A percentile compares a stretch with the other conserved stretches of the same genome.
phyloP scores from a whole-genome alignment of 2,329 filamentous ascomycete species.

The Pseudogymnoascus sp. region DNA sequence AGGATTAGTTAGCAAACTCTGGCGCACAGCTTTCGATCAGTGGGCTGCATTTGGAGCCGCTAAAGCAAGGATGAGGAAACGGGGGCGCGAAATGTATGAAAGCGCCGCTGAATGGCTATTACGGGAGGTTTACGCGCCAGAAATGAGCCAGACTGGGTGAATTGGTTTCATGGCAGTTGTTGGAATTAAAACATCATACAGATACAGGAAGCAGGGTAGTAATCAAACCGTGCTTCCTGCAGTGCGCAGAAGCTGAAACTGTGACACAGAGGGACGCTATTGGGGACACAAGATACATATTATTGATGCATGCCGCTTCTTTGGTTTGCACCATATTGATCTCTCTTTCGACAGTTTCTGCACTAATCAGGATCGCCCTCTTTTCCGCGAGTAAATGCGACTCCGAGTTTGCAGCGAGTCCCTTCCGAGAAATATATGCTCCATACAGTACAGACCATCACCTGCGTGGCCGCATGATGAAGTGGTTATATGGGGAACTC shows the following conservation, averaged over 20 bases:
- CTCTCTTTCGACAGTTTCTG: not conserved
- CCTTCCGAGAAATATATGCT: not conserved
- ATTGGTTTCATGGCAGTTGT: not conserved
- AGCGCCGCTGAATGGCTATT: not conserved
- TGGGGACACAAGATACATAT: not conserved
- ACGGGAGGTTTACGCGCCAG: not conserved
- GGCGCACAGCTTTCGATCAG: not conserved
- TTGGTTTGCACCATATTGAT: not conserved
- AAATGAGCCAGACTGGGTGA: not conserved
- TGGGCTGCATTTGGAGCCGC: not conserved
- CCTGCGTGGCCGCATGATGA: not conserved
- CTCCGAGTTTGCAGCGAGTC: not conserved
- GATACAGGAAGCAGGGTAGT: not conserved
- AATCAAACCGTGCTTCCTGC: not conserved
- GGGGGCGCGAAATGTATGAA: not conserved
- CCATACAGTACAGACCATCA: not conserved
- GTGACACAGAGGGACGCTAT: not conserved
- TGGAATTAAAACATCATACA: not conserved
- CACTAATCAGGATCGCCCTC: not conserved
- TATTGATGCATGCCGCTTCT: not conserved
- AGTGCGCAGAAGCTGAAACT: not conserved
- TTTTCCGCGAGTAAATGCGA: not conserved
- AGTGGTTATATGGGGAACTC: not conserved
- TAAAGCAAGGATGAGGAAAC: not conserved
- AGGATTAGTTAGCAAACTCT: not conserved